Conservation (phyloP, 225 moss, liverwort and hornwort species). For the Pleurozium schreberi region DNA sequence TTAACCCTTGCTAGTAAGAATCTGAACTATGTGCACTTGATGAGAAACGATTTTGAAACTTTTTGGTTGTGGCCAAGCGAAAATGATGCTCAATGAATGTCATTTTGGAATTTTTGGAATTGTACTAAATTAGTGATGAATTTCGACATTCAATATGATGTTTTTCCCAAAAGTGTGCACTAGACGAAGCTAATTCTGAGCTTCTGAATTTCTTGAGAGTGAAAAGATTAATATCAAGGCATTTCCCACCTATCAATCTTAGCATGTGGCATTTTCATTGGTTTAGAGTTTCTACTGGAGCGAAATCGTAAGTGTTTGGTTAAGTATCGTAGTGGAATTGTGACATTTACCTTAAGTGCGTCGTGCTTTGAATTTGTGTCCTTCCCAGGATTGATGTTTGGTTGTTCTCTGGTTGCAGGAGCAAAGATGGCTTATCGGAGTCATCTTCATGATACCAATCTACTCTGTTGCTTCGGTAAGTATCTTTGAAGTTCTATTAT, state of each 20-base stretch:
- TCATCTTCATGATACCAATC: too few relatives aligned
- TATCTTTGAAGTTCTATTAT: neutral
- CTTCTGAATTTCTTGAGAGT: neutral
- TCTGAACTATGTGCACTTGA: neutral
- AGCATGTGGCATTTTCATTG: neutral
- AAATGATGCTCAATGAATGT: neutral
- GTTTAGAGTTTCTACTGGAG: neutral
- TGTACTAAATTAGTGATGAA: neutral
- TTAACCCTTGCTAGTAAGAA: neutral
- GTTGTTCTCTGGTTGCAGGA: constrained; percentile 15
- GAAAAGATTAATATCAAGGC: neutral
- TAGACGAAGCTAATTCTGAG: neutral
- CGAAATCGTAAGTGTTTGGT: neutral
- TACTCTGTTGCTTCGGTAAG: too few relatives aligned
- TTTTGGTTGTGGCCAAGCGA: neutral
- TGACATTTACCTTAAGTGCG: neutral
- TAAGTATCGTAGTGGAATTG: neutral
- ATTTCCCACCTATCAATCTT: neutral
- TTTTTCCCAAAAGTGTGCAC: neutral
- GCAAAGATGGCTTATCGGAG: constrained; percentile 69
- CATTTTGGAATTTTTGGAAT: neutral
- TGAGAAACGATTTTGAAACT: neutral
- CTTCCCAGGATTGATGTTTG: neutral
- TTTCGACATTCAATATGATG: neutral
- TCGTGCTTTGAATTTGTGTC: neutral